A percentile compares a stretch with the other conserved stretches of the same genome.
Conservation (phyloP, 2,329 filamentous ascomycete species). For the Epichloe sylvatica region DNA sequence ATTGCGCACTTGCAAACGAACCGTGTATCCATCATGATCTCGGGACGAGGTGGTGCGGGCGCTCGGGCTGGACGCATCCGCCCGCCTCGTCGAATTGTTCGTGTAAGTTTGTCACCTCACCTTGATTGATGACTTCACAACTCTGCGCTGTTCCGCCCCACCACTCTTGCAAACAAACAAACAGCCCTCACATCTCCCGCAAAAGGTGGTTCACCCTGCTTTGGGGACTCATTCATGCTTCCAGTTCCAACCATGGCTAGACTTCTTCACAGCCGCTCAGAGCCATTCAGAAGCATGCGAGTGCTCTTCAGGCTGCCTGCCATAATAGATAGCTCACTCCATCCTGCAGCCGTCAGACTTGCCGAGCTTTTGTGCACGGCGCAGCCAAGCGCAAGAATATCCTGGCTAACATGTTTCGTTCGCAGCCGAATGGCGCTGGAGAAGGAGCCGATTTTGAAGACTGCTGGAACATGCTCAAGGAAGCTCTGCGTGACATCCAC, state of each 20-base stretch:
- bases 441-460: slow-evolving; percentile 69
- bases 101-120: slow-evolving; percentile 20
- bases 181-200: no score
- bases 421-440: slow-evolving; percentile 24
- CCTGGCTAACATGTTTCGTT: slow-evolving; percentile 11
- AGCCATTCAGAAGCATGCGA: neutral
- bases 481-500: slow-evolving; percentile 77
- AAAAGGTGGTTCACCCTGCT: neutral
- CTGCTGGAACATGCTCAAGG: slow-evolving; percentile 64
- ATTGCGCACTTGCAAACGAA: neutral
- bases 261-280: no score
- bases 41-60: slow-evolving; percentile 32
- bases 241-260: neutral
- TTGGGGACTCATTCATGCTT: neutral
- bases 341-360: neutral
- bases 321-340: neutral
- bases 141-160: neutral
- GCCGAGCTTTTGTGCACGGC: neutral
- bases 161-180: neutral
- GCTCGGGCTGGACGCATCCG: slow-evolving; percentile 26
- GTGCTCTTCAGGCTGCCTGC: neutral
- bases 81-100: slow-evolving; percentile 28
- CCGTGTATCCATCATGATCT: slow-evolving; percentile 26
- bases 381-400: neutral
- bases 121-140: neutral